Base-by-base conservation (phyloP, 139 green algal genomes). In the Micromonas commoda region DNA sequence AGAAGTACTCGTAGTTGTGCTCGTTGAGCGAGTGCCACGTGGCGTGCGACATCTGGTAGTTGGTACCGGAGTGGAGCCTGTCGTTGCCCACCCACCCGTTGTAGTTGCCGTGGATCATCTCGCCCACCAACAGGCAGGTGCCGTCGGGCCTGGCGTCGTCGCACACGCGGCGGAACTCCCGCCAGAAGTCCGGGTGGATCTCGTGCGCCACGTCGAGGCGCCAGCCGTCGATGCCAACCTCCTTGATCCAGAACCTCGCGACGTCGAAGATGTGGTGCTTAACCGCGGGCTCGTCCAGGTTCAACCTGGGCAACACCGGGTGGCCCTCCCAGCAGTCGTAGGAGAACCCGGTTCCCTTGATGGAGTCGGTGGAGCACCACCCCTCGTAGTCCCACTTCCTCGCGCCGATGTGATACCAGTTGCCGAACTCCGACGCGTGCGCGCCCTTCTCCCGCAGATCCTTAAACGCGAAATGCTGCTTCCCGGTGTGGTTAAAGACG, bases 401-500 rank as follows among this genome's bases (percentile, higher is more conserved):
- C 66, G 66, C 66, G 33, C 66, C 66, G 33, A 73, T 5, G 33
- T 31, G 19, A 26, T 76, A 81, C 76, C 76, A 81, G 33, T 37
- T 29, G 5, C 35, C 64, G 32, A 69, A 81, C 21, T 76, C 9
- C 31, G 31, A 65, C 64, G 20, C 19, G 24, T 69, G 16, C 9
- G 34, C 19, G 29, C 68, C 68, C 31, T 82, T 77, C 3, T 33
- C 29, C 63, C 37, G 6, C 21, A 79, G 13, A 19, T 81, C 72
- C 52, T 76, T 24, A 53, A 84, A 84, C 3, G 80, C 80, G 45
- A 66, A 45, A 66, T 79, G 76, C 13, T 4, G 35, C 20, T 9
- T 24, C 3, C 73, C 73, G 39, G 80, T 84, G 80, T 84, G 80
- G 67, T 84, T 84, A 66, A 84, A 84, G 45, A 84, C 80, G 65